Conservation (phyloP, 768 basidiomycete genomes). For the Sarcodon aspratus region DNA sequence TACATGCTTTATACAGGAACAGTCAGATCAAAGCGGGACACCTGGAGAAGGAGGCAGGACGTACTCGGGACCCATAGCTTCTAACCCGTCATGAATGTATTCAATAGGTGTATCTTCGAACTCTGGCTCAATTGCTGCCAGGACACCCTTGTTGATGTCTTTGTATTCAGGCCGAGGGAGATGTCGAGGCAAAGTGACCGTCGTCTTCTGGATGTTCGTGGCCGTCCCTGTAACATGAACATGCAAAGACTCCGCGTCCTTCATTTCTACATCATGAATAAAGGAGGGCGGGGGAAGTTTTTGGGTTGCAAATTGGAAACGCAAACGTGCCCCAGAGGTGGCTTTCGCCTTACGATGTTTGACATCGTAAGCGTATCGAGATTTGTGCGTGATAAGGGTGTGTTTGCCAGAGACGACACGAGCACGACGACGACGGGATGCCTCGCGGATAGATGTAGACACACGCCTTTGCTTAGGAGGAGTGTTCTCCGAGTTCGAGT, state of each 20-base stretch:
- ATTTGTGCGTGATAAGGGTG: conserved; percentile 6
- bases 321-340: not conserved
- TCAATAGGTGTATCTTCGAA: conserved; percentile 44
- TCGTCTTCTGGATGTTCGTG: conserved; percentile 4
- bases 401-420: conserved; percentile 7
- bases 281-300: not conserved
- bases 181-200: conserved; percentile 57
- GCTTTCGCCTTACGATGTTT: conserved; percentile 8
- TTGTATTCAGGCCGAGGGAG: conserved; percentile 51
- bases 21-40: not conserved
- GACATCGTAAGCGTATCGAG: conserved; percentile 3
- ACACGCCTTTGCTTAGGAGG: conserved; percentile 7
- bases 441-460: conserved; percentile 8
- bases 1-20: conserved; percentile 7
- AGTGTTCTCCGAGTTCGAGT: conserved; percentile 15
- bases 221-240: not conserved
- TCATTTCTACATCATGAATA: not conserved
- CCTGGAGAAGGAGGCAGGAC: conserved; percentile 8
- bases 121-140: conserved; percentile 41
- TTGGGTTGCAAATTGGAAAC: conserved; percentile 2
- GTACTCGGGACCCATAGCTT: conserved; percentile 31
- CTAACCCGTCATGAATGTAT: conserved; percentile 46
- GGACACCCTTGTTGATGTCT: conserved; percentile 43
- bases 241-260: conserved; percentile 7
- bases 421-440: conserved; percentile 10